Evolutionary conservation across 306 rosid species (phyloP), one percentile per base, ranked within the genome.

Genomic region (Vigna radiata): DNA sequence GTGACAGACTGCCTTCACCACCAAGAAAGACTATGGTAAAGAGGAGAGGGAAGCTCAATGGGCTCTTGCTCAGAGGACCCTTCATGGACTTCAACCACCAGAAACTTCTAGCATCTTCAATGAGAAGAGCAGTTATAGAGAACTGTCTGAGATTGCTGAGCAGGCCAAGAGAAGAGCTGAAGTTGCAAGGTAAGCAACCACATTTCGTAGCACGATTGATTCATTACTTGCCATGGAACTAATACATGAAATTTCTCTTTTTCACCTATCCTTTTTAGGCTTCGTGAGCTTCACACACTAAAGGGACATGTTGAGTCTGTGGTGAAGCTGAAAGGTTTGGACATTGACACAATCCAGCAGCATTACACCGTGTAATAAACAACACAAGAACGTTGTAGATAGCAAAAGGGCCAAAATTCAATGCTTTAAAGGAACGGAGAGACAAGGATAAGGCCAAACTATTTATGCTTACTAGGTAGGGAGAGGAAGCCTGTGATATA

Each of bases 251-350:
- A 29, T 49, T 19, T 36, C 44, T 21, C 44, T 49, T 59, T 63
- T 69, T 0, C 6, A 15, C 47, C 47, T 71, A 3, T 53, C 8
- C 21, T 75, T 44, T 44, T 2, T 69, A 96, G 99, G 91, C 98
- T 96, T 78, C 97, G 99, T 1, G 99, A 96, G 89, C 97, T 91
- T 70, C 89, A 79, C 88, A 96, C 99, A 0, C 98, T 96, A 54
- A 96, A 96, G 82, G 99, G 99, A 75, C 99, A 95, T 33, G 99
- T 95, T 6, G 99, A 95, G 84, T 95, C 99, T 5, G 99, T 95
- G 78, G 97, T 88, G 86, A 95, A 95, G 94, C 93, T 95, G 64
- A 95, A 95, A 71, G 99, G 99, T 6, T 69, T 95, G 36, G 99
- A 95, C 87, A 88, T 95, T 64, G 99, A 95, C 25, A 87, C 97